Base-by-base conservation (phyloP, 169 alveolate genomes). In the Babesia ovis region DNA sequence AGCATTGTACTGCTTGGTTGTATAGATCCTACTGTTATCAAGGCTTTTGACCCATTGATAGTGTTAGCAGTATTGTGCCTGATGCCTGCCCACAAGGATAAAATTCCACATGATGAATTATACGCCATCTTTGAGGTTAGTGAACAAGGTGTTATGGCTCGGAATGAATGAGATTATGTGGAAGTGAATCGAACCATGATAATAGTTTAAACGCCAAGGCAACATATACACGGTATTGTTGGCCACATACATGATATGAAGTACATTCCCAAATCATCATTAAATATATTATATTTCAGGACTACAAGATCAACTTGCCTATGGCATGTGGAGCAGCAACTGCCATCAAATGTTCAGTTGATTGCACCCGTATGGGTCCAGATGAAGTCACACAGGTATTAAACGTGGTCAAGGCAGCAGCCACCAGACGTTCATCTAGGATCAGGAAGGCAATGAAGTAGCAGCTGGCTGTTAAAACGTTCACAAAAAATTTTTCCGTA, bases 341-440 rank as follows among this genome's bases (percentile, higher is more conserved):
- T 4, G 48, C 67, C 32, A 12, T 57, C 5, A 57, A 23, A 3
- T 57, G 67, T 34, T 57, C 23, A 5, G 29, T 57, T 37, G 67
- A 34, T 23, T 32, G 18, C 3, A 5, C 50, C 46, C n/a, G 35
- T 18, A 43, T 68, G 29, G 56, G 70, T 34, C 27, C 20, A 25
- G 59, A 25, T 31, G 85, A 66, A 18, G 48, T 75, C 12, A 37
- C 31, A 9, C 50, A 56, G 14, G 85, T 56, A 1, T 27, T 75
- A n/a, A 37, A 75, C 56, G 43, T 71, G 18, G 42, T 75, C 14
- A 62, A 46, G 22, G 6, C 80, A 4, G 85, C 80, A 5, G 34
- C 41, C 20, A 57, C 18, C 20, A 62, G 85, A 31, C 62, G 85
- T 20, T 75, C 85, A 16, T 55, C 80, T 29, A 68, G 85, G 46